phyloP scores from a whole-genome alignment of 2,329 filamentous ascomycete species.

The Coniosporium tulheliwenetii region DNA sequence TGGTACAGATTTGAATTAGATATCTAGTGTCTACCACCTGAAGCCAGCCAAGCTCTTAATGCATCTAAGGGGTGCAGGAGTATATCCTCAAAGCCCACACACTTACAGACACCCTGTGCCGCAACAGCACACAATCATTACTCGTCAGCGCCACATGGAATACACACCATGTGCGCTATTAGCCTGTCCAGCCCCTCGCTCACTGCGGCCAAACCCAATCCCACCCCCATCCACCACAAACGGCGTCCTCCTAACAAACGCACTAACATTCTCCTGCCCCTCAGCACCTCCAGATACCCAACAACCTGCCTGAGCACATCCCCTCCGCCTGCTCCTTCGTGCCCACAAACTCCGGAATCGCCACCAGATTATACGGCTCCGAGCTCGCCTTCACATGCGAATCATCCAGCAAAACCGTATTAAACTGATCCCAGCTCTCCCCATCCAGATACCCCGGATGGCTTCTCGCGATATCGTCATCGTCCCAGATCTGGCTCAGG shows the following conservation, averaged over 20 bases:
- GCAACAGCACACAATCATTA: too few species aligned
- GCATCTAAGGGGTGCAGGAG: too few species aligned
- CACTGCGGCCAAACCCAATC: neutral
- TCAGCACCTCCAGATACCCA: slow-evolving; percentile 35
- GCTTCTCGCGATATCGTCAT: slow-evolving; percentile 23
- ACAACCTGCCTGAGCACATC: slow-evolving; percentile 35
- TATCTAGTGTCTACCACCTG: too few species aligned
- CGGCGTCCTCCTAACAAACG: slow-evolving; percentile 32
- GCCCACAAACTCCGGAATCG: slow-evolving; percentile 61
- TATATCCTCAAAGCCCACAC: too few species aligned
- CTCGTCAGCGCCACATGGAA: too few species aligned
- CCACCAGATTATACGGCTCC: slow-evolving; percentile 71
- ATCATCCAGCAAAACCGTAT: slow-evolving; percentile 86
- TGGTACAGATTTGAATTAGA: too few species aligned
- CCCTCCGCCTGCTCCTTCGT: slow-evolving; percentile 20
- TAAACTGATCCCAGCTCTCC: slow-evolving; percentile 57
- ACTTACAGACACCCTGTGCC: too few species aligned
- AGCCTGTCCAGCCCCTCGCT: neutral
- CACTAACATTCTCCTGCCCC: slow-evolving; percentile 43
- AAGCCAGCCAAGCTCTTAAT: too few species aligned
- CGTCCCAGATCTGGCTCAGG: slow-evolving; percentile 54
- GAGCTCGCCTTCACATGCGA: slow-evolving; percentile 61
- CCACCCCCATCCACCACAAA: slow-evolving; percentile 1
- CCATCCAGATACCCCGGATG: slow-evolving; percentile 22
- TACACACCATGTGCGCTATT: too few species aligned